phyloP scores from a whole-genome alignment of 345 rosid genomes.

The Camelina hispida region DNA sequence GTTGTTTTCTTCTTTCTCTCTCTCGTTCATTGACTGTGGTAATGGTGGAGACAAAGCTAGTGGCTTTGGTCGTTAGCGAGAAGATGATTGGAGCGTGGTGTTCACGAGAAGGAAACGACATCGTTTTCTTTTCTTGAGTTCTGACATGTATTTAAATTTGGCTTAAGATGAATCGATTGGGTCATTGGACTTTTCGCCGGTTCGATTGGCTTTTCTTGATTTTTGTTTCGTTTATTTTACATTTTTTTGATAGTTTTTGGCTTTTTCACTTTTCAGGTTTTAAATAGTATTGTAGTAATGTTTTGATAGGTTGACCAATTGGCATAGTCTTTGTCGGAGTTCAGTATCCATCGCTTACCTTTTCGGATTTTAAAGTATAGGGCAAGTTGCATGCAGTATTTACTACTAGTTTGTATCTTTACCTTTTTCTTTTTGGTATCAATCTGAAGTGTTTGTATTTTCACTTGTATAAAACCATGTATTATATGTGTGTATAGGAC shows the following conservation, averaged over 20 bases:
- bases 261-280: background rate
- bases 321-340: constrained; percentile 15
- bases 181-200: constrained; percentile 39
- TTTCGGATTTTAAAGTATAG: background rate
- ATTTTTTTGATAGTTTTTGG: background rate
- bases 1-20: constrained; percentile 2
- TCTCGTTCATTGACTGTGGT: constrained; percentile 34
- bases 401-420: too few species aligned
- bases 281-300: background rate
- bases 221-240: background rate
- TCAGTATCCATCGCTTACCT: constrained; percentile 3
- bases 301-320: background rate
- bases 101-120: constrained; percentile 26
- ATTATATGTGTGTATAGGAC: too few species aligned
- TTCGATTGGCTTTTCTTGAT: constrained; percentile 29
- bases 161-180: constrained; percentile 30
- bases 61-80: constrained; percentile 6
- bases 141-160: constrained; percentile 25
- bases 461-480: too few species aligned
- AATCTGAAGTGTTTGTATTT: too few species aligned
- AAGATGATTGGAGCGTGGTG: constrained; percentile 36
- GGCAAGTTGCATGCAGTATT: background rate
- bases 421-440: too few species aligned
- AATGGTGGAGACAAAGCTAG: constrained; percentile 35
- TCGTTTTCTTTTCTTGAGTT: background rate